A percentile compares a stretch with the other conserved stretches of the same genome.
Conservation (phyloP, 768 basidiomycete species). For the Rhodotorula paludigena region DNA sequence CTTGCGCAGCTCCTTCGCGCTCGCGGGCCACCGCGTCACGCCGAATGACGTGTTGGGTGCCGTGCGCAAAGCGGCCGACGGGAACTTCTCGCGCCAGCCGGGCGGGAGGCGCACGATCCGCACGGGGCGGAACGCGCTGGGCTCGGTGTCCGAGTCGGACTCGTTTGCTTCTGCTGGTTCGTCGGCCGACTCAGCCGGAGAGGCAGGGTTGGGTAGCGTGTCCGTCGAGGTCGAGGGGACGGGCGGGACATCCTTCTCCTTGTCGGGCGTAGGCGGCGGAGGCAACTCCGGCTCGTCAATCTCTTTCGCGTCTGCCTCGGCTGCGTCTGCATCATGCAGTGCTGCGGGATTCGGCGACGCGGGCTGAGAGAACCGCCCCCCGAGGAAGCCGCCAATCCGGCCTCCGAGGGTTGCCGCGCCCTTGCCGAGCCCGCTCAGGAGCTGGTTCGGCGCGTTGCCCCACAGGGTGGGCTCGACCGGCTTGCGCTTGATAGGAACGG, state of each 20-base stretch:
- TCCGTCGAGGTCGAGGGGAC: background rate
- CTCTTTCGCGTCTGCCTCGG: background rate
- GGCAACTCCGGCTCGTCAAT: background rate
- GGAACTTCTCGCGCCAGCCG: conserved; percentile 32
- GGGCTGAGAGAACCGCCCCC: background rate
- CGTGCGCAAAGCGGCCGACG: background rate
- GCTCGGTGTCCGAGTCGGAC: conserved; percentile 24
- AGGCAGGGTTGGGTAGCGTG: background rate
- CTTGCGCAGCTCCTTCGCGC: conserved; percentile 17
- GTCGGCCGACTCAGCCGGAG: background rate
- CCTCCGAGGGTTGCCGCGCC: background rate
- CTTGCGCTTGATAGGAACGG: conserved; percentile 11
- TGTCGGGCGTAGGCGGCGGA: background rate
- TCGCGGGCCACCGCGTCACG: background rate
- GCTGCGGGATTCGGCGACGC: background rate
- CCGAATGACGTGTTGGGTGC: conserved; percentile 1
- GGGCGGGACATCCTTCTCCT: conserved; percentile 2
- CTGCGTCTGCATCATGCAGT: too few relatives aligned
- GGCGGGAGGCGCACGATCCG: conserved; percentile 19
- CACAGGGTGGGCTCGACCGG: background rate
- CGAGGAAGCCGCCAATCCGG: background rate
- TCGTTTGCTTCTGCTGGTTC: background rate
- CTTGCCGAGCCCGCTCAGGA: background rate
- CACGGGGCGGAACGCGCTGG: conserved; percentile 29
- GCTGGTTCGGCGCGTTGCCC: background rate